phyloP scores from a whole-genome alignment of 176 grass and related monocot genomes.

The Echinochloa phyllopogon region DNA sequence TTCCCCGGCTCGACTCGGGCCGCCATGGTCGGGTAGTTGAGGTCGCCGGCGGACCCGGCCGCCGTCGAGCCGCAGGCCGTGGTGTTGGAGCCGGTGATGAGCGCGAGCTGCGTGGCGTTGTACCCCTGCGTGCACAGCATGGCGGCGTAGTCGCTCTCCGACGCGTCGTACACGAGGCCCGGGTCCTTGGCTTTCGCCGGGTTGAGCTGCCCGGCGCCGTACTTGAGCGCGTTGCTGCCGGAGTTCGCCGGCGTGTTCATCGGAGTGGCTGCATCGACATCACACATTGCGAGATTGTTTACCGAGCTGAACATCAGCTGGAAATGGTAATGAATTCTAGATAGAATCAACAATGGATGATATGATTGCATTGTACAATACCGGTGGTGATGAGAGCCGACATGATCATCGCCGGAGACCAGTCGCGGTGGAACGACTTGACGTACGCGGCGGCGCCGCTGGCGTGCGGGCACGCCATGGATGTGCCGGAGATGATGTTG shows the following conservation, averaged over 20 bases:
- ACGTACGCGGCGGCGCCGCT: conserved; percentile 23
- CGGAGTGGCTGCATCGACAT: conserved; percentile 39
- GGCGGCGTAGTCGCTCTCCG: conserved; percentile 16
- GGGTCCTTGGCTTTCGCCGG: conserved; percentile 22
- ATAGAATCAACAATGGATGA: neutral
- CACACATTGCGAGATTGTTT: no score
- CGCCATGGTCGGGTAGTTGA: conserved; percentile 62
- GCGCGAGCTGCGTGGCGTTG: conserved; percentile 29
- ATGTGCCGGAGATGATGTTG: conserved; percentile 45
- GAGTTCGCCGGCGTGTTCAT: conserved; percentile 42
- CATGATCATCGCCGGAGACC: conserved; percentile 67
- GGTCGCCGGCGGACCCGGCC: neutral
- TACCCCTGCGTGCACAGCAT: conserved; percentile 56
- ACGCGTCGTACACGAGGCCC: conserved; percentile 52
- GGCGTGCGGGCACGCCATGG: conserved; percentile 6
- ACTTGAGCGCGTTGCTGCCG: conserved; percentile 33
- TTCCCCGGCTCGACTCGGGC: neutral
- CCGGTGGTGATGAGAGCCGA: conserved; percentile 63
- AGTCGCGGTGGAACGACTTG: conserved; percentile 57
- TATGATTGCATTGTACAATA: neutral
- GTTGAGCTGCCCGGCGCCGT: conserved; percentile 9
- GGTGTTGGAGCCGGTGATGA: conserved; percentile 25
- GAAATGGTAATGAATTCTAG: no score
- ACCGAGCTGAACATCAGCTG: no score
- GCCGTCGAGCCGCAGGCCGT: neutral